A percentile compares a stretch with the other conserved stretches of the same genome.
Conservation (phyloP, 2,329 filamentous ascomycete species). For the Pseudogymnoascus sp. region DNA sequence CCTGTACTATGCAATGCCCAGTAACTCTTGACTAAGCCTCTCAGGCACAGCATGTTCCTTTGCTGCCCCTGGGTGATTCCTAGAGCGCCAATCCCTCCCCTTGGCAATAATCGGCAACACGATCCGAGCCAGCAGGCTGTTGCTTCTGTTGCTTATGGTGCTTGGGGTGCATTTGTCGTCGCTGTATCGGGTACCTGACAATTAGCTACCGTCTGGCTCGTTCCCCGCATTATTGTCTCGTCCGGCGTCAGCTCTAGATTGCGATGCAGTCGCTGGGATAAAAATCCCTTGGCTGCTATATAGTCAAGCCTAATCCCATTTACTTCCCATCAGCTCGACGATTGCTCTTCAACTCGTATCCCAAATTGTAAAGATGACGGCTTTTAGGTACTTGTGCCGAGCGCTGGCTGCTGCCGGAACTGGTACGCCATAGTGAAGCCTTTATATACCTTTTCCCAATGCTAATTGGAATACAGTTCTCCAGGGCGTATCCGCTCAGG, state of each 20-base stretch:
- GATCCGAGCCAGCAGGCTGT: background rate
- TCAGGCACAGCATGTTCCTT: background rate
- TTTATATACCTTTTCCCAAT: background rate
- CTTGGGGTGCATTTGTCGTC: background rate
- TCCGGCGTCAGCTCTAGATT: background rate
- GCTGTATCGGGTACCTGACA: background rate
- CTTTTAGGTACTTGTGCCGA: background rate
- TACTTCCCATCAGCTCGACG: background rate
- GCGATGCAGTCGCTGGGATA: background rate
- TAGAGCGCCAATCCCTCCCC: background rate
- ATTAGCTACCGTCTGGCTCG: background rate
- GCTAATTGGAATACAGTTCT: background rate
- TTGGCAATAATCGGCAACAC: background rate
- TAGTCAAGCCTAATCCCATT: background rate
- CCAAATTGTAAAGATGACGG: background rate
- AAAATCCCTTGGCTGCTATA: conserved; percentile 4
- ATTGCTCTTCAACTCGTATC: background rate
- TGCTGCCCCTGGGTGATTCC: background rate
- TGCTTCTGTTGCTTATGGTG: background rate
- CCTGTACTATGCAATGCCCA: background rate
- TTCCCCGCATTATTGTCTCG: conserved; percentile 3
- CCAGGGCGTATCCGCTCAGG: background rate
- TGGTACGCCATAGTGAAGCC: background rate
- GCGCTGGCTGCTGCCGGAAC: background rate
- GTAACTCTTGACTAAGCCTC: conserved; percentile 4